Conservation (phyloP, 176 grass and related monocot genomes). For the Aechmea fasciata region DNA sequence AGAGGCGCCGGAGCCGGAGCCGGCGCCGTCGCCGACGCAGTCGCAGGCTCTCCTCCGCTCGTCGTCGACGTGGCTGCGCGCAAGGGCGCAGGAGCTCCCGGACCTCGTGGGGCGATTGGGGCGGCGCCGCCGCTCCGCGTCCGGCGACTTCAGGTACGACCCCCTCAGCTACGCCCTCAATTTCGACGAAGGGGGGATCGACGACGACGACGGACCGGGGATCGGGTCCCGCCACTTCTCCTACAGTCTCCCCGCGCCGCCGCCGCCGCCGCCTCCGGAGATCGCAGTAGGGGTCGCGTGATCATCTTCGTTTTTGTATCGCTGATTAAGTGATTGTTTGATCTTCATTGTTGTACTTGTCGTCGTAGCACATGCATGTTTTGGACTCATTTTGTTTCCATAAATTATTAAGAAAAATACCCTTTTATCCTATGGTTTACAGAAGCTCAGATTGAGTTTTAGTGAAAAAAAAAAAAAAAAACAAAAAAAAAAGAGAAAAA, state of each 20-base stretch:
- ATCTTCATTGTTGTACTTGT: no score
- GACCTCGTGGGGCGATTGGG: neutral
- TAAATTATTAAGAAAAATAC: no score
- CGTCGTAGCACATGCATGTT: no score
- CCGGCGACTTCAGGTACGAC: constrained; percentile 1
- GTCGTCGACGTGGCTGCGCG: constrained; percentile 48
- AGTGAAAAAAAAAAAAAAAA: no score
- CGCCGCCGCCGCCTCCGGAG: neutral
- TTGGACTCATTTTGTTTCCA: no score
- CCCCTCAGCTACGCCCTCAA: constrained; percentile 1
- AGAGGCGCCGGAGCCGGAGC: constrained; percentile 22
- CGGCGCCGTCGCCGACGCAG: constrained; percentile 28
- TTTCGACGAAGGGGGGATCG: neutral
- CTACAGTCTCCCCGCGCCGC: neutral
- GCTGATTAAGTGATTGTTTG: no score
- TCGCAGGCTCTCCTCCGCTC: constrained; percentile 34
- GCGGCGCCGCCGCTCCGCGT: neutral
- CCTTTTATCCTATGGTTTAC: no score
- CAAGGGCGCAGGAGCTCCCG: neutral
- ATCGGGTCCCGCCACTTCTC: neutral
- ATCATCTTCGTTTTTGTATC: no score
- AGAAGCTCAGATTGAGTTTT: no score
- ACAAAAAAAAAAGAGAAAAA: no score
- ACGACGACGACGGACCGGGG: neutral
- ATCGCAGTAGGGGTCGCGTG: no score